Conservation (phyloP, 1,284 basidiomycete species). For the Ustilago hordei region DNA sequence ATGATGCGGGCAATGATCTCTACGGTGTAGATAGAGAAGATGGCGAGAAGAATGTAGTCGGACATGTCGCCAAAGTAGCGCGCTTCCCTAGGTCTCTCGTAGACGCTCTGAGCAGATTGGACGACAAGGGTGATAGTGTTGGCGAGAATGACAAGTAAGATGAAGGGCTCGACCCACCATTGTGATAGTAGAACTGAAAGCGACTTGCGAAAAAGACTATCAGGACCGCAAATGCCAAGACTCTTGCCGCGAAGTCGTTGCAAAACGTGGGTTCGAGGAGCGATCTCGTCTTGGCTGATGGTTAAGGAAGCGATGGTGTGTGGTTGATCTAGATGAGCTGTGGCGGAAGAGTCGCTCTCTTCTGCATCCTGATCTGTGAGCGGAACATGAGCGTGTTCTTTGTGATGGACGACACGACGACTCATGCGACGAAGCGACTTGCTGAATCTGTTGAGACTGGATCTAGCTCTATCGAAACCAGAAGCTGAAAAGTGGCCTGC, state of each 20-base stretch:
- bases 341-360: slow-evolving; percentile 44
- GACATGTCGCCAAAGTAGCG: slow-evolving; percentile 91
- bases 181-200: slow-evolving; percentile 34
- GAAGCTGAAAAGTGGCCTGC: slow-evolving; percentile 16
- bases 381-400: slow-evolving; percentile 39
- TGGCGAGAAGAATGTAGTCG: slow-evolving; percentile 82
- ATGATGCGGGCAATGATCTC: slow-evolving; percentile 90
- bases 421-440: slow-evolving; percentile 77
- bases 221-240: slow-evolving; percentile 80
- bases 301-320: neutral
- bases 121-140: slow-evolving; percentile 86
- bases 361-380: slow-evolving; percentile 46
- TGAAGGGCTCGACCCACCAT: slow-evolving; percentile 87
- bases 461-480: slow-evolving; percentile 33
- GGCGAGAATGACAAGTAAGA: slow-evolving; percentile 84
- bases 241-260: slow-evolving; percentile 79
- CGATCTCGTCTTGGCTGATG: neutral
- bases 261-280: slow-evolving; percentile 24
- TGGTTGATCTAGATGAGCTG: slow-evolving; percentile 9
- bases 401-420: slow-evolving; percentile 82
- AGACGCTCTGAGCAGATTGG: slow-evolving; percentile 76
- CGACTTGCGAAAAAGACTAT: slow-evolving; percentile 48
- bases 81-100: slow-evolving; percentile 71
- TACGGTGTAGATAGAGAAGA: slow-evolving; percentile 90
- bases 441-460: slow-evolving; percentile 50